phyloP scores from a whole-genome alignment of 2,329 filamentous ascomycete species.

The Alternaria gaisen region DNA sequence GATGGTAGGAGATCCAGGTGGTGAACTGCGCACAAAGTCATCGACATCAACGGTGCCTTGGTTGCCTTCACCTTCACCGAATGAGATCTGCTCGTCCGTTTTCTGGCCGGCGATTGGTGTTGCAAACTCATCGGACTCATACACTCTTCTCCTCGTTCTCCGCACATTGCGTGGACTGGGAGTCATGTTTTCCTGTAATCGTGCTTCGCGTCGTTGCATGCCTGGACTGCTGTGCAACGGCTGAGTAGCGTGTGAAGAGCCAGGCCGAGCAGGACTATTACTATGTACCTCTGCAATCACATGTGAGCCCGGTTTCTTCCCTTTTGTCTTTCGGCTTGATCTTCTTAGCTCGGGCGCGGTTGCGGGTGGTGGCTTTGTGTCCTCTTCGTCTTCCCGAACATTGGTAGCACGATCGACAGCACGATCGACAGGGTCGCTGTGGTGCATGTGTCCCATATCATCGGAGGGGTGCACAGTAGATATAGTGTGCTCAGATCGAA shows the following conservation, averaged over 20 bases:
- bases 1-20: conserved; percentile 8
- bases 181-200: conserved; percentile 2
- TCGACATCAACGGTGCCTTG: conserved; percentile 7
- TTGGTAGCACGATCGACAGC: conserved; percentile 2
- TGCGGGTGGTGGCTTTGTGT: conserved; percentile 13
- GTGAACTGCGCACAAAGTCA: conserved; percentile 22
- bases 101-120: conserved; percentile 13
- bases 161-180: conserved; percentile 27
- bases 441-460: conserved; percentile 20
- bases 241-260: conserved; percentile 7
- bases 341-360: conserved; percentile 14
- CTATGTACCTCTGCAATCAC: conserved; percentile 1
- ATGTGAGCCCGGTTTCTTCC: conserved; percentile 8
- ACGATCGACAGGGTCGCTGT: conserved; percentile 22
- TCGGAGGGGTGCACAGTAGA: conserved; percentile 39
- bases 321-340: not conserved
- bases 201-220: conserved; percentile 13
- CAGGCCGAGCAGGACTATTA: conserved; percentile 13
- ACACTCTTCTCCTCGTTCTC: conserved; percentile 22
- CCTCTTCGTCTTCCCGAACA: not conserved
- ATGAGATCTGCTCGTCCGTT: conserved; percentile 9
- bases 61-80: conserved; percentile 19
- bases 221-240: conserved; percentile 14
- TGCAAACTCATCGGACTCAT: conserved; percentile 6
- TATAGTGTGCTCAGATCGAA: conserved; percentile 39